A percentile compares a stretch with the other conserved stretches of the same genome.
These are phyloP conservation scores for Claviceps sorghi DNA, from an alignment of 2,329 filamentous ascomycete genomes.

Conservation along the genomic window DNA sequence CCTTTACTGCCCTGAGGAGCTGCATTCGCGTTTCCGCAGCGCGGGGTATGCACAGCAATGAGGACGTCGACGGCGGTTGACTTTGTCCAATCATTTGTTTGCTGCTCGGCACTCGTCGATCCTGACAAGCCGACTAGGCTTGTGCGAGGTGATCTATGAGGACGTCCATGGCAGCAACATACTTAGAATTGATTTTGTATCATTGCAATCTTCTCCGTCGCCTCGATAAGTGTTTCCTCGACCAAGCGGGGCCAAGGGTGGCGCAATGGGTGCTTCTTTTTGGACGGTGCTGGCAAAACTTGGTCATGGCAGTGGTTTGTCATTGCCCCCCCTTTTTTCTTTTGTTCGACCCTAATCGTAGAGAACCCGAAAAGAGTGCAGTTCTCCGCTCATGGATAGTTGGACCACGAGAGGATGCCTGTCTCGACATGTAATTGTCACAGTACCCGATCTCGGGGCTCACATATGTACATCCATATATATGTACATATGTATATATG, in stretches of 20 bases:
- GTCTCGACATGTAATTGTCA: background rate
- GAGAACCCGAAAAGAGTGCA: background rate
- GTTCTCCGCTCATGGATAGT: background rate
- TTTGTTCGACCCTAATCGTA: background rate
- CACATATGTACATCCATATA: background rate
- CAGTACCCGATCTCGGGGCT: background rate
- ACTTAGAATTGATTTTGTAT: background rate
- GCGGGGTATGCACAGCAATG: background rate
- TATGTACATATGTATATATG: background rate
- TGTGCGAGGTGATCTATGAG: background rate
- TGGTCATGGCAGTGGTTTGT: background rate
- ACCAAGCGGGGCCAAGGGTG: background rate
- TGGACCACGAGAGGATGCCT: background rate
- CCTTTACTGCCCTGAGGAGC: conserved; percentile 6
- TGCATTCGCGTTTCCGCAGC: conserved; percentile 3
- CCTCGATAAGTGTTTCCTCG: background rate
- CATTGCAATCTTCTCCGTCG: background rate
- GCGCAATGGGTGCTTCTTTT: background rate
- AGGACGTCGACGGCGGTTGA: conserved; percentile 5
- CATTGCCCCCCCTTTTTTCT: background rate
- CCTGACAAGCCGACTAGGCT: background rate
- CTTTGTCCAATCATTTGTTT: background rate
- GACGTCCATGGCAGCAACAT: no score
- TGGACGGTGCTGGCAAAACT: background rate
- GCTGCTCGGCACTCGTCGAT: background rate